Base-by-base conservation (phyloP, 73 alveolate genomes). In the Tetrahymena malaccensis region DNA sequence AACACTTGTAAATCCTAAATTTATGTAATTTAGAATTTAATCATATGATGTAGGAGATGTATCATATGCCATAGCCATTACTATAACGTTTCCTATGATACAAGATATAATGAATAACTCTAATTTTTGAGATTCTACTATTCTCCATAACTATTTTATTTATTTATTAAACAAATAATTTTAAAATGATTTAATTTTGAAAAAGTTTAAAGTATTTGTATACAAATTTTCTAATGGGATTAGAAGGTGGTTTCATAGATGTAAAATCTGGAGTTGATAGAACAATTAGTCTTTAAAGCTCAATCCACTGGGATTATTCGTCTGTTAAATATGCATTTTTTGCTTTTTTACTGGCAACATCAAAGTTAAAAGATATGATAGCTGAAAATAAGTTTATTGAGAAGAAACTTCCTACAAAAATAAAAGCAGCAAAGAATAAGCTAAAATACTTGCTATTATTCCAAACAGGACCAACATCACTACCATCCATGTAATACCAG, bases 331-430 rank as follows among this genome's bases (percentile, higher is more conserved):
- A 44, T 16, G 95, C 98, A 84, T 93, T 84, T 35, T 95, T 97
- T 94, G 96, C 98, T n/a, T 97, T 95, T 37, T 96, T 96, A 33
- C 96, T 93, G 43, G 99, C 99, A 38, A 98, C 98, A 93, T 98
- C 97, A 85, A 98, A 99, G 95, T 98, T 98, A 43, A 95, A 97
- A 94, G 98, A 98, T 97, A 99, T 98, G 58, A 98, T 99, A 56
- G 99, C 99, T 93, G 98, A 98, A 96, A 98, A 98, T 93, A 98
- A 85, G 97, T 99, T 99, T 93, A 98, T 93, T 38, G 98, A 98
- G 44, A 98, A 96, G 94, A 97, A 98, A 0, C 99, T 96, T 10
- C 98, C 99, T 3, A 99, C 96, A 93, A 98, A 95, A 93, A 98
- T 97, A 96, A 96, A 98, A 35, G 96, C 98, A 27, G 98, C 93